A percentile compares a stretch with the other conserved stretches of the same genome.
Conservation (phyloP, 2,329 filamentous ascomycete genomes). For the Colletotrichum paranaense region DNA sequence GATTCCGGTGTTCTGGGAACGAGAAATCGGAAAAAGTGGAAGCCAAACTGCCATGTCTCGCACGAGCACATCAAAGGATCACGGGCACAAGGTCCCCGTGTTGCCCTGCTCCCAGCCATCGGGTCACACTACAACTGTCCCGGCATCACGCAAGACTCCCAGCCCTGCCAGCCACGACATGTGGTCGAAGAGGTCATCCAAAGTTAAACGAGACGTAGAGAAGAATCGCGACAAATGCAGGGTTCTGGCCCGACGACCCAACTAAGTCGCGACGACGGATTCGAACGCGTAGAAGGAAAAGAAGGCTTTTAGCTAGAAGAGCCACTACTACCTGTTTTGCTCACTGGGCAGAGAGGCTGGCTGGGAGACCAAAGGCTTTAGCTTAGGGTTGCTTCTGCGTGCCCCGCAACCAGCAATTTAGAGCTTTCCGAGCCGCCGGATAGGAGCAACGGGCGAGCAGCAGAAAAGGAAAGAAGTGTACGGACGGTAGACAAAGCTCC, state of each 20-base stretch:
- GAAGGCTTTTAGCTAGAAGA: constrained; percentile 1
- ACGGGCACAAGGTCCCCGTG: no score
- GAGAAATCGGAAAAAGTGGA: background rate
- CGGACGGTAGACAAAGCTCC: background rate
- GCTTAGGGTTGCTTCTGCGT: background rate
- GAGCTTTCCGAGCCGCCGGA: constrained; percentile 15
- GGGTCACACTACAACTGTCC: background rate
- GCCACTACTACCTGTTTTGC: background rate
- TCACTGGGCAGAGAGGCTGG: constrained; percentile 2
- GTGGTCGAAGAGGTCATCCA: background rate
- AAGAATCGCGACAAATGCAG: background rate
- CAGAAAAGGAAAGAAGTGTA: background rate
- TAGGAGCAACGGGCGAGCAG: constrained; percentile 5
- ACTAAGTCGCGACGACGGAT: background rate
- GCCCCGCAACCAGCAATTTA: constrained; percentile 10
- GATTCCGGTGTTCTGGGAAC: constrained; percentile 11
- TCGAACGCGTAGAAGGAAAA: constrained; percentile 3
- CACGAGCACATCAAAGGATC: constrained; percentile 12
- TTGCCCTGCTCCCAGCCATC: constrained; percentile 16
- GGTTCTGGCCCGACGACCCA: background rate
- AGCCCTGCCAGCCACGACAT: constrained; percentile 20
- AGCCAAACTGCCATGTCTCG: background rate
- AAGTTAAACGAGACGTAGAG: background rate
- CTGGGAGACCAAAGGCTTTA: background rate
- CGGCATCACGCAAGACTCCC: background rate